Evolutionary conservation across 2,329 filamentous ascomycete species (phyloP).

Genomic region (Dryadomyces quercivorus): DNA sequence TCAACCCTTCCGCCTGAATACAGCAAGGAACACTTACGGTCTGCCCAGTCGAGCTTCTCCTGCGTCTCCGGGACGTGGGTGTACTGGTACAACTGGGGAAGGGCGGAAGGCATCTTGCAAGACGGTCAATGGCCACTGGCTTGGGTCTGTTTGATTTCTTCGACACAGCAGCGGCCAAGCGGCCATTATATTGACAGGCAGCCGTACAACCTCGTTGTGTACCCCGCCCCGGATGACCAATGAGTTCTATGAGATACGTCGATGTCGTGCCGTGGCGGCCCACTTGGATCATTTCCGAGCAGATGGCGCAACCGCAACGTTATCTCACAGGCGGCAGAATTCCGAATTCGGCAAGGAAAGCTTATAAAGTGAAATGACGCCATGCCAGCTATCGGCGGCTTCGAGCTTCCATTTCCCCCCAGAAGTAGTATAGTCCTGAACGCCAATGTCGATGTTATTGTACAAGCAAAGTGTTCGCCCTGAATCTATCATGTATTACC

Average conservation of each 20-base stretch:
- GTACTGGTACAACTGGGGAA: conserved; percentile 1
- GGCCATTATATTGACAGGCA: not conserved
- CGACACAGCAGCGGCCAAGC: too few species aligned
- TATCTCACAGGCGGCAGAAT: not conserved
- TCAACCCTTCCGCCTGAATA: not conserved
- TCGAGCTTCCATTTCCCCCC: too few species aligned
- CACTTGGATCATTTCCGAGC: not conserved
- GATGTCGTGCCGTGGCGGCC: not conserved
- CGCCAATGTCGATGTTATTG: too few species aligned
- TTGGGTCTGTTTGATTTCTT: not conserved
- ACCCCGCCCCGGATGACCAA: not conserved
- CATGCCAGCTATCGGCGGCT: too few species aligned
- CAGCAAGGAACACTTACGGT: not conserved
- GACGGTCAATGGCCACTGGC: too few species aligned
- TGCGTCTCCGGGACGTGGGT: conserved; percentile 7
- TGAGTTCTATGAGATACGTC: not conserved
- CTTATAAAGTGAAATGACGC: not conserved
- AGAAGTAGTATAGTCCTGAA: too few species aligned
- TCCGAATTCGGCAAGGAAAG: not conserved
- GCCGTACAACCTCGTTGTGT: not conserved
- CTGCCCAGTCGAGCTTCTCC: conserved; percentile 4
- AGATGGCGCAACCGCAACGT: not conserved
- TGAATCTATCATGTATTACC: too few species aligned
- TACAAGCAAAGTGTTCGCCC: too few species aligned
- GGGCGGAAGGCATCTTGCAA: not conserved